Percentiles rank a stretch among this genome's conserved stretches.
These are phyloP conservation scores for Aschersonia sp. DNA, from an alignment of 2,329 filamentous ascomycete genomes.

Conservation along the genomic window DNA sequence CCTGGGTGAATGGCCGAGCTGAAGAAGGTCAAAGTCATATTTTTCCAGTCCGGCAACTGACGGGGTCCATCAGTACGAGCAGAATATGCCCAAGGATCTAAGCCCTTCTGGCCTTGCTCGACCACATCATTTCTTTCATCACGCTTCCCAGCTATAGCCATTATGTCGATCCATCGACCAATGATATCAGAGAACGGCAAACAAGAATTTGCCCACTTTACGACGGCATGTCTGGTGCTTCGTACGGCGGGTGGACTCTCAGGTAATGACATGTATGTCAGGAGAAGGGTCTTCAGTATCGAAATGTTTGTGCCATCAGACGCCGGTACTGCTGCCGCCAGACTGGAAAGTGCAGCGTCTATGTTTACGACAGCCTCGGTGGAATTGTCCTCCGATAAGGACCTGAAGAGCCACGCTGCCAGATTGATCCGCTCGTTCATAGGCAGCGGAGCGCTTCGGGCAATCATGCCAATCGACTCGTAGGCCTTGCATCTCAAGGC, in stretches of 20 bases:
- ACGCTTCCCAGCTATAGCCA: conserved; percentile 54
- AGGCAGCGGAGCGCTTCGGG: conserved; percentile 46
- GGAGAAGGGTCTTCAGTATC: conserved; percentile 37
- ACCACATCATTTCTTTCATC: conserved; percentile 67
- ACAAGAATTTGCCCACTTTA: conserved; percentile 83
- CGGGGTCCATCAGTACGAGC: conserved; percentile 27
- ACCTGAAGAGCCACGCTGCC: conserved; percentile 66
- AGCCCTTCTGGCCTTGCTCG: conserved; percentile 78
- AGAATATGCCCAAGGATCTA: conserved; percentile 50
- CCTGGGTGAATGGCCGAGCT: conserved; percentile 15
- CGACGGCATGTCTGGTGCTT: conserved; percentile 66
- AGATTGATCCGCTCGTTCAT: conserved; percentile 37
- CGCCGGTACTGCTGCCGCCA: conserved; percentile 34
- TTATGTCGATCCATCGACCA: conserved; percentile 76
- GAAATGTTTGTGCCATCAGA: conserved; percentile 14
- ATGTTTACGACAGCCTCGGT: conserved; percentile 72
- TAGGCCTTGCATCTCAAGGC: conserved; percentile 68
- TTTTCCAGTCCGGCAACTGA: conserved; percentile 34
- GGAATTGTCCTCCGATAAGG: conserved; percentile 65
- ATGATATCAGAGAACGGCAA: conserved; percentile 64
- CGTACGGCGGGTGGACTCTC: conserved; percentile 39
- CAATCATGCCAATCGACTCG: conserved; percentile 76
- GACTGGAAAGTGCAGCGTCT: conserved; percentile 71
- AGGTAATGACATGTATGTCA: conserved; percentile 49
- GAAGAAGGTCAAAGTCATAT: conserved; percentile 36